Percentiles rank a stretch among this genome's conserved stretches.
Conservation (phyloP, 1,284 basidiomycete genomes). For the Chondrostereum purpureum region DNA sequence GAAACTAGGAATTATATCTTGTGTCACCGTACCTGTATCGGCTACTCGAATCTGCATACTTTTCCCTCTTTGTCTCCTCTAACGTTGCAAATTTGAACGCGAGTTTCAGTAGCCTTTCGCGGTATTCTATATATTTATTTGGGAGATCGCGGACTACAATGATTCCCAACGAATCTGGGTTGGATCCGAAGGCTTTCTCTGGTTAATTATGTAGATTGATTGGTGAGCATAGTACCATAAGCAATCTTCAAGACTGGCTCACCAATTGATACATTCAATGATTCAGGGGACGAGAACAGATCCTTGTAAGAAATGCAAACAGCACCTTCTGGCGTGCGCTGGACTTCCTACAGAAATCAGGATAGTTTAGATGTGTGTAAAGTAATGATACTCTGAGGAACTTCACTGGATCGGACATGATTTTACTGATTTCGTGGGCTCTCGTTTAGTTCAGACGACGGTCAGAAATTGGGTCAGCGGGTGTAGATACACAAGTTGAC, state of each 20-base stretch:
- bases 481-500: no score
- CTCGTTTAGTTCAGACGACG: no score
- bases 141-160: conserved; percentile 81
- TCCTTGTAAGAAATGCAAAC: conserved; percentile 67
- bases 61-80: conserved; percentile 57
- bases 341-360: no score
- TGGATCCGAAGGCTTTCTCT: conserved; percentile 79
- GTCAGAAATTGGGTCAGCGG: no score
- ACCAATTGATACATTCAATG: conserved; percentile 61
- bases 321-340: conserved; percentile 48
- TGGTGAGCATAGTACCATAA: conserved; percentile 2
- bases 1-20: conserved; percentile 5
- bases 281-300: conserved; percentile 52
- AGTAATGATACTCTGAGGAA: no score
- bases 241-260: no score
- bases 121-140: conserved; percentile 46
- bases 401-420: no score
- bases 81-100: conserved; percentile 72
- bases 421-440: no score
- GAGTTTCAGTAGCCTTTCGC: conserved; percentile 66
- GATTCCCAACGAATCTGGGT: conserved; percentile 70
- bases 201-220: no score
- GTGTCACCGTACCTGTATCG: conserved; percentile 52
- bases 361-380: no score
- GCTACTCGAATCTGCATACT: conserved; percentile 61